phyloP scores from a whole-genome alignment of 192 early-diverging fungal species.

The Linnemannia elongata region DNA sequence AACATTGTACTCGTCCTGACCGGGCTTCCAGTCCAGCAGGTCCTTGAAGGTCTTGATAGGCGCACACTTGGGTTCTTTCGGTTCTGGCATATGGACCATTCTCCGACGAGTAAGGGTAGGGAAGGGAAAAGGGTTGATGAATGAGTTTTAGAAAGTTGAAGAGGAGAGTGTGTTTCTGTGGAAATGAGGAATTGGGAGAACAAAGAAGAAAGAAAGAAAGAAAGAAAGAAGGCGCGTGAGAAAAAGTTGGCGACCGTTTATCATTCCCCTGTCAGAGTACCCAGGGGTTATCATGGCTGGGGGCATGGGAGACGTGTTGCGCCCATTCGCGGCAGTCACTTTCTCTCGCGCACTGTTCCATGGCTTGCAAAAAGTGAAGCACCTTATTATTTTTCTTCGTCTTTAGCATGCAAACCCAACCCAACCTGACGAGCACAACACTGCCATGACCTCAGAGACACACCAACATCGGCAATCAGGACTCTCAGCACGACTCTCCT shows the following conservation, averaged over 20 bases:
- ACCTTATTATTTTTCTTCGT: neutral
- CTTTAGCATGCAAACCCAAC: neutral
- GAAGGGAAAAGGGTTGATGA: neutral
- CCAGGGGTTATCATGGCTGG: neutral
- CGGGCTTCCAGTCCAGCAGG: slow-evolving; percentile 59
- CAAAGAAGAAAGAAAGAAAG: neutral
- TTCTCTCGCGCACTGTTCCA: neutral
- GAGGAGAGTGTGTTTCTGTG: neutral
- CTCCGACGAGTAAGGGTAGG: neutral
- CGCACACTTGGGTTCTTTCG: slow-evolving; percentile 15
- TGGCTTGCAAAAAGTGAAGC: no score
- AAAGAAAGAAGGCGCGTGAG: neutral
- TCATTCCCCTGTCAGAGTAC: neutral
- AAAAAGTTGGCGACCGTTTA: neutral
- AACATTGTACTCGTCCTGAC: slow-evolving; percentile 54
- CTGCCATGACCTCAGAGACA: neutral
- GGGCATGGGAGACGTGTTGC: neutral
- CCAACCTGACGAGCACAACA: neutral
- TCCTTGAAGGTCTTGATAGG: slow-evolving; percentile 41
- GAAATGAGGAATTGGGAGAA: neutral
- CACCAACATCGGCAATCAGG: neutral
- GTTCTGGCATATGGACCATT: slow-evolving; percentile 16
- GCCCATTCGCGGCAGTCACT: neutral
- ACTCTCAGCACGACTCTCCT: slow-evolving; percentile 35
- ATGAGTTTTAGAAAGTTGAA: neutral